A percentile compares a stretch with the other conserved stretches of the same genome.
phyloP scores from a whole-genome alignment of 441 rosid genomes.

The Pelargonium fulgidum region DNA sequence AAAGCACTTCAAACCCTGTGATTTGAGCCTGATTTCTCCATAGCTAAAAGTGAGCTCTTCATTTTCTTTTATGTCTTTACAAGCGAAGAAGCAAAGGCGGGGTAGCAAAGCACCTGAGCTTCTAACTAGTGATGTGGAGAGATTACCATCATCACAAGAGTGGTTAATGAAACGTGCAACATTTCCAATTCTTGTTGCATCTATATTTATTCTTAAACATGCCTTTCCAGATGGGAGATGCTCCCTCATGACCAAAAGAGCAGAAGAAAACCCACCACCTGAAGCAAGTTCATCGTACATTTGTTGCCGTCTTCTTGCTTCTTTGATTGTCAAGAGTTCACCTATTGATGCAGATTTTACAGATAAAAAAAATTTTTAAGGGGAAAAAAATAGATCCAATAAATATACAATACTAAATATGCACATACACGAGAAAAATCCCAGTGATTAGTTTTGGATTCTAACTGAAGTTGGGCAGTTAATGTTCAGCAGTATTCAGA shows the following conservation, averaged over 20 bases:
- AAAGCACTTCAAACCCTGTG: conserved; percentile 51
- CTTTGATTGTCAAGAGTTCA: conserved; percentile 61
- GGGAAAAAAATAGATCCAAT: not conserved
- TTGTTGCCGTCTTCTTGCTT: conserved; percentile 60
- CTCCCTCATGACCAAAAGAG: conserved; percentile 80
- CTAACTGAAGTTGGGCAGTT: not conserved
- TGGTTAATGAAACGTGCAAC: conserved; percentile 77
- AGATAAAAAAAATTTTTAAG: not conserved
- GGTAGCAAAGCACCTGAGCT: conserved; percentile 57
- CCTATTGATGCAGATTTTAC: conserved; percentile 34
- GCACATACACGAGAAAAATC: too few species aligned
- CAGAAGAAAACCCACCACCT: conserved; percentile 40
- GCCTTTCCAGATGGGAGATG: conserved; percentile 83
- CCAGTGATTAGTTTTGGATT: not conserved
- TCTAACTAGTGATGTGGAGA: conserved; percentile 52
- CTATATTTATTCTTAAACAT: conserved; percentile 76
- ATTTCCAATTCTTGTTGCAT: conserved; percentile 74
- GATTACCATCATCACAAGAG: conserved; percentile 85
- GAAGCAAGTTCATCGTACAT: conserved; percentile 51
- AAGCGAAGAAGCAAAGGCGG: conserved; percentile 76
- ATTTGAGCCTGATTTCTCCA: conserved; percentile 48
- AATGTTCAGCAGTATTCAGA: not conserved
- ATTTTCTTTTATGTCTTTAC: conserved; percentile 48
- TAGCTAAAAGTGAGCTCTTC: conserved; percentile 80
- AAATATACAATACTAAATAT: too few species aligned